Base-by-base conservation (phyloP, 495 filamentous ascomycete genomes). In the Penicillium ochrochloron region DNA sequence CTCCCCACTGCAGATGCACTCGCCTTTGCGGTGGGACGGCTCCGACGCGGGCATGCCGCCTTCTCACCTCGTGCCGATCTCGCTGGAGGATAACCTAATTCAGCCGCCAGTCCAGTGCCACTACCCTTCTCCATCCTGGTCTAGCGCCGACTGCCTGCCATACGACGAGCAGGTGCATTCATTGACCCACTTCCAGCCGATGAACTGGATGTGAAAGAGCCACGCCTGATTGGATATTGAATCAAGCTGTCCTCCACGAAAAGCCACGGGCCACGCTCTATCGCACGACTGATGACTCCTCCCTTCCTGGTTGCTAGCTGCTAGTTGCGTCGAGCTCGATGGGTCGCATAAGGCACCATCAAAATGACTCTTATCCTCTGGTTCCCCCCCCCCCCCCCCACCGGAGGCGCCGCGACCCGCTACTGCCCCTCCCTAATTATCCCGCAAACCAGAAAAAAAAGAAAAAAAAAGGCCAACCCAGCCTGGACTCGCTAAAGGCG, bases 101-200 rank as follows among this genome's bases (percentile, higher is more conserved):
- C 75, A 78, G 39, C 74, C 77, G 71, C 60, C 69, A 31, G 70
- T 78, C n/a, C 78, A 75, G 21, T 81, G 74, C 64, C 74, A 76
- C 51, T 80, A 81, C 62, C 80, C 77, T 39, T 78, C 75, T 62
- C 74, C 77, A 17, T 73, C 74, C 3, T 83, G 80, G 81, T 73
- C 74, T 46, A 72, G 67, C 59, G 61, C 73, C 35, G 76, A 78
- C 66, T 73, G 68, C 61, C 64, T 78, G 10, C 70, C 72, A 25
- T 83, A 82, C 67, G 76, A 79, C 21, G 78, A 80, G 57, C 71
- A 73, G 34, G 66, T 72, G 51, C 74, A 66, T 23, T 71, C 67
- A 34, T 64, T 70, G 66, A 64, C 50, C 33, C 72, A 73, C 34
- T 73, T 70, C 67, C 73, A 72, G 65, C 68, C 70, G 46, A 66